Base-by-base conservation (phyloP, 805 yeast species). In the Diddensiella santjacobensis region DNA sequence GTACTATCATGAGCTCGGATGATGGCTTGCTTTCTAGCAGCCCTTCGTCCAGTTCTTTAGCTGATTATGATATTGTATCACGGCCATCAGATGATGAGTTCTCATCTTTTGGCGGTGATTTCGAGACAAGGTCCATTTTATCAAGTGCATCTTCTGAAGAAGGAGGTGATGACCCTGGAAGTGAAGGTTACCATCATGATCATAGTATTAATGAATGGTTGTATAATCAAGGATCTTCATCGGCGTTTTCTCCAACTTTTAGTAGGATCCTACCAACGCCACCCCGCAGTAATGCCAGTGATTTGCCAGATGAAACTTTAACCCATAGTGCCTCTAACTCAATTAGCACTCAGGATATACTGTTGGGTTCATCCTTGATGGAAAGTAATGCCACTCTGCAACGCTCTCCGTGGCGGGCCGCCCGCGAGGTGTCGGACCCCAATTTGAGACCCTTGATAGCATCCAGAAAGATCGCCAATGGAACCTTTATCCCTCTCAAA, bases 61-160 rank as follows among this genome's bases (percentile, higher is more conserved):
- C 46, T n/a, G 53, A 49, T 31, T 45, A 45, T 42, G 53, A 46
- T 22, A 42, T 49, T 19, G 42, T 49, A 3, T 39, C 45, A 23
- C 39, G 53, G 22, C 50, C 50, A 2, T 49, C 53, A 4, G 53
- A 49, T 46, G 53, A 45, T 17, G 53, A 49, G 11, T 19, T 35
- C n/a, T 23, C 39, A 18, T 29, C 33, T 3, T 40, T 44, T 30
- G 23, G 29, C 11, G 49, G 40, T 6, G 43, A 45, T 31, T 19
- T 40, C n/a, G 44, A 40, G 15, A 39, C 36, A 18, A 17, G 22
- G 39, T 38, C 48, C 11, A 24, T 39, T 29, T 30, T 45, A 42
- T 40, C 44, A 18, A 24, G 20, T 22, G 20, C 33, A 6, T 22
- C 43, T 6, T 40, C 43, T 11, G 15, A 30, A 23, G 43, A 23